Evolutionary conservation across 176 grass and related monocot genomes (phyloP).

Genomic region (Olyra latifolia): DNA sequence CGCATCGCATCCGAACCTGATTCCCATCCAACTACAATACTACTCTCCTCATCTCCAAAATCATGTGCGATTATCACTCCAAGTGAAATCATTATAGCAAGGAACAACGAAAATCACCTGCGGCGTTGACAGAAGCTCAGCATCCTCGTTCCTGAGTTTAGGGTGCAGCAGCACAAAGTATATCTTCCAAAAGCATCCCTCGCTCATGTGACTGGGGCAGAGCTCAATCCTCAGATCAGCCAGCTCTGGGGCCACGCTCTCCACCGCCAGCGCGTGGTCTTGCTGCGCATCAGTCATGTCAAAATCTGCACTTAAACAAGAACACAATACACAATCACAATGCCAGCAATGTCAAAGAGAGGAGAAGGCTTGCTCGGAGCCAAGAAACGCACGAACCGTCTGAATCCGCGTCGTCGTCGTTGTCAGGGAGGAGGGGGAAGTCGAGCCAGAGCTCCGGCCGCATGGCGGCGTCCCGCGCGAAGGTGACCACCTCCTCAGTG

Average conservation of each 20-base stretch:
- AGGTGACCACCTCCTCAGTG: conserved; percentile 74
- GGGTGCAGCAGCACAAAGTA: conserved; percentile 90
- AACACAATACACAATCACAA: neutral
- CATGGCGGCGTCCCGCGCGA: conserved; percentile 79
- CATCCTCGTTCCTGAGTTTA: conserved; percentile 63
- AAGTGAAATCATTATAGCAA: neutral
- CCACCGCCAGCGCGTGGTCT: conserved; percentile 73
- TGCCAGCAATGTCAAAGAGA: neutral
- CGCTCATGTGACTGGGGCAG: conserved; percentile 79
- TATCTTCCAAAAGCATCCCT: conserved; percentile 91
- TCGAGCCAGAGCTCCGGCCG: conserved; percentile 88
- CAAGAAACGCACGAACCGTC: conserved; percentile 23
- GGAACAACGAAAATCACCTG: conserved; percentile 52
- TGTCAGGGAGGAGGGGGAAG: conserved; percentile 72
- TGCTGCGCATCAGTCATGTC: conserved; percentile 77
- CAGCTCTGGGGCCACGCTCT: conserved; percentile 69
- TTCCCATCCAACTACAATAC: neutral
- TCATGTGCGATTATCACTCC: neutral
- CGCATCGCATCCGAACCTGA: neutral
- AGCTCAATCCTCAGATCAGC: conserved; percentile 80
- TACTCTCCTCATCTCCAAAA: neutral
- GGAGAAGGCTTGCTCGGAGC: neutral
- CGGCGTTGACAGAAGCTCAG: conserved; percentile 54
- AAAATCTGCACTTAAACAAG: conserved; percentile 52
- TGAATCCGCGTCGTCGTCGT: conserved; percentile 59